Evolutionary conservation across 2,329 filamentous ascomycete species (phyloP), one percentile per base, ranked within the genome.

Genomic region (Calonectria naviculata): DNA sequence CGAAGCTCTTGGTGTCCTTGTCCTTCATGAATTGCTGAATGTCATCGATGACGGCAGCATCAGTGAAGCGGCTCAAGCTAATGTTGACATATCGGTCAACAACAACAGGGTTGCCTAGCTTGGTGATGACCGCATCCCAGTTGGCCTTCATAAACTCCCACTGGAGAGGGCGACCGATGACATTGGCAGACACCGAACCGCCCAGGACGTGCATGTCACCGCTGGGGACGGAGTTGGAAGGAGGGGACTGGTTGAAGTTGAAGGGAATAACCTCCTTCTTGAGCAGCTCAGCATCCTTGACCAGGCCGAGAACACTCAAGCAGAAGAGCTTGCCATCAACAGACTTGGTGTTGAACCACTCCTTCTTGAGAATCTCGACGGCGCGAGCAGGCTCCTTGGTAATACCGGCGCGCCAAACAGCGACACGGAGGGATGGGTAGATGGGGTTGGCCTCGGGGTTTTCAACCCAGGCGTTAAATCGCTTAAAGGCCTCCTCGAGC

Each of bases 321-420:
- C 91, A 93, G 74, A 97, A 93, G 76, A 98, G 95, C 83, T 95
- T 97, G 78, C 95, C 95, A 78, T 98, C 97, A 42, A 98, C 92
- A 9, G 95, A 94, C 64, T 93, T 93, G 15, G 95, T 97, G 62
- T 87, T 92, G 73, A 91, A 88, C 88, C 94, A 98, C 81, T 98
- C 95, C 66, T 94, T 91, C 86, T 96, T 95, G 66, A 99, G 89
- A 9, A 92, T 89, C 31, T 93, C 89, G 75, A 95, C 94, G 19
- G 91, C 86, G 64, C 89, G 88, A 9, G 90, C 91, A 8, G 95
- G 91, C 74, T 95, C 90, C 68, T 84, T 83, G 74, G 91, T 92
- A 71, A 98, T 88, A 29, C 91, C 93, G 41, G 95, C 92, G 70
- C 92, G 91, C 87, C 95, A 98, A 71, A 98, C 90, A 1, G 95